phyloP scores from a whole-genome alignment of 176 grass and related monocot genomes.

The Aegilops longissima region DNA sequence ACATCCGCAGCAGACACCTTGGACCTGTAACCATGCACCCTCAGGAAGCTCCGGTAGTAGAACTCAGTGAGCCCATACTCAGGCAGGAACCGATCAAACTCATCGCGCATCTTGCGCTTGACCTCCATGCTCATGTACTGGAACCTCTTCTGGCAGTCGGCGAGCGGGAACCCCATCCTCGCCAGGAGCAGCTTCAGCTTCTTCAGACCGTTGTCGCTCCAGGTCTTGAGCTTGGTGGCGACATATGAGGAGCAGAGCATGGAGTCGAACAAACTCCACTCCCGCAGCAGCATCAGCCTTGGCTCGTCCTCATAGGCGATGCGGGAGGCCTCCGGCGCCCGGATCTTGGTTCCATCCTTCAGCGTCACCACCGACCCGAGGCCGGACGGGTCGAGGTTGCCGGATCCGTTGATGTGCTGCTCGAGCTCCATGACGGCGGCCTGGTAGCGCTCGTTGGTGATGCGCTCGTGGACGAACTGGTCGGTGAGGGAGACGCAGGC shows the following conservation, averaged over 20 bases:
- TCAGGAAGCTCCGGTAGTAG: slow-evolving; percentile 82
- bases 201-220: slow-evolving; percentile 91
- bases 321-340: slow-evolving; percentile 59
- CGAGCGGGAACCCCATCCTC: slow-evolving; percentile 80
- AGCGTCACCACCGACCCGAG: slow-evolving; percentile 52
- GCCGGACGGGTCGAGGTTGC: slow-evolving; percentile 53
- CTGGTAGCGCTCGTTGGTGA: slow-evolving; percentile 95
- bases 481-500: slow-evolving; percentile 83
- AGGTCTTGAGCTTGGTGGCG: slow-evolving; percentile 81
- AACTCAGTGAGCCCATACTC: slow-evolving; percentile 81
- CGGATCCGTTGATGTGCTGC: slow-evolving; percentile 76
- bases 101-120: slow-evolving; percentile 80
- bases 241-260: slow-evolving; percentile 87
- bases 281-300: slow-evolving; percentile 64
- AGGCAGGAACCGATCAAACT: slow-evolving; percentile 77
- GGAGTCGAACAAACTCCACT: slow-evolving; percentile 88
- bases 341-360: slow-evolving; percentile 81
- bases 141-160: slow-evolving; percentile 85
- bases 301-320: slow-evolving; percentile 90
- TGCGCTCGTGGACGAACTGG: slow-evolving; percentile 91
- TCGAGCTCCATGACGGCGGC: slow-evolving; percentile 81
- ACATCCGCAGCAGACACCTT: slow-evolving; percentile 91
- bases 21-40: slow-evolving; percentile 68
- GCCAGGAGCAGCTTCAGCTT: slow-evolving; percentile 82
- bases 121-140: slow-evolving; percentile 95